Percentiles rank a stretch among this genome's conserved stretches.
phyloP scores from a whole-genome alignment of 768 basidiomycete species.

The Auriscalpium microsporum region DNA sequence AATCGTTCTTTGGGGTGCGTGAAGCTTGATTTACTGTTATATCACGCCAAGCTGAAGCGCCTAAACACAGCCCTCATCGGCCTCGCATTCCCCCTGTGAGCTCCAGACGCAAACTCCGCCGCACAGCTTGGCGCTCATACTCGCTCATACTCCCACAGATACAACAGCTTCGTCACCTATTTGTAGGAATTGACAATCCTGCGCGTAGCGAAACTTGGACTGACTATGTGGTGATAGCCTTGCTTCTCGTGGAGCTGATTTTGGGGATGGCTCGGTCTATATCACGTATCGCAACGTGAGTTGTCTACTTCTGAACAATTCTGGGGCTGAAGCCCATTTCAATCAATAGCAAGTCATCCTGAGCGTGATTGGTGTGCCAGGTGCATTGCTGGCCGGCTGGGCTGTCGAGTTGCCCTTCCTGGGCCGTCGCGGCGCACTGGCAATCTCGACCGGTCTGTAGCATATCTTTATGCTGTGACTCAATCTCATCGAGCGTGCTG shows the following conservation, averaged over 20 bases:
- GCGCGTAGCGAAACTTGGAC: not conserved
- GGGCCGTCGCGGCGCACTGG: constrained; percentile 46
- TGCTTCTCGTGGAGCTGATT: constrained; percentile 54
- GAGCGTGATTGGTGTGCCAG: constrained; percentile 49
- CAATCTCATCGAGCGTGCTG: constrained; percentile 10
- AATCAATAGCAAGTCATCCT: constrained; percentile 41
- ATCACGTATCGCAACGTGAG: constrained; percentile 68
- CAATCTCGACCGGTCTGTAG: constrained; percentile 37
- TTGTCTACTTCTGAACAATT: not conserved
- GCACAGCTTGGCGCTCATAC: not conserved
- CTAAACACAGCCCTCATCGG: constrained; percentile 54
- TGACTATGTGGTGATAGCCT: constrained; percentile 32
- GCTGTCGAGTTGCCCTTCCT: constrained; percentile 42
- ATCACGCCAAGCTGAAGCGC: not conserved
- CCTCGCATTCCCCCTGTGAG: constrained; percentile 62
- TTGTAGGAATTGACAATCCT: constrained; percentile 29
- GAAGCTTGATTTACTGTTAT: not conserved
- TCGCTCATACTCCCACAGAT: constrained; percentile 20
- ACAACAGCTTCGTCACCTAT: constrained; percentile 46
- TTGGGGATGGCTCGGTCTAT: constrained; percentile 61
- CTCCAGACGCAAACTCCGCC: not conserved
- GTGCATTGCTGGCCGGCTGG: constrained; percentile 46
- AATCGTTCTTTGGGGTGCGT: constrained; percentile 45
- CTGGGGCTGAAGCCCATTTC: not conserved
- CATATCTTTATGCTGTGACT: not conserved